These are phyloP conservation scores for Saposhnikovia divaricata DNA, from an alignment of 129 eudicot genomes.

Conservation along the genomic window DNA sequence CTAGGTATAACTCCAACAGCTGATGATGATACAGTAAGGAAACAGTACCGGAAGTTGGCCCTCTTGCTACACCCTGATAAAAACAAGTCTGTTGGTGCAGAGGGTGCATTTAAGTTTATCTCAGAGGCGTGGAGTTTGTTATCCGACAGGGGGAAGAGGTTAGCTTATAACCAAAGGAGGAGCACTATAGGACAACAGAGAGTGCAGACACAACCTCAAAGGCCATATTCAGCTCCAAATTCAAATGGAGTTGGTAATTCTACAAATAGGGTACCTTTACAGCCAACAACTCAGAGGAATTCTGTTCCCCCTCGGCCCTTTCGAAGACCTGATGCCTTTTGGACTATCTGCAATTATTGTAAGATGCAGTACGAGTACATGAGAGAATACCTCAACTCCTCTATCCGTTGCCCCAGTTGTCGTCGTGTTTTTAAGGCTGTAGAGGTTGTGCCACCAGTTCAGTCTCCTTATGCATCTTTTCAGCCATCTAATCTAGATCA, in stretches of 20 bases:
- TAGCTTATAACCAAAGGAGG: conserved; percentile 58
- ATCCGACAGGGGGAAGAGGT: conserved; percentile 66
- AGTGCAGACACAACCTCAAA: conserved; percentile 34
- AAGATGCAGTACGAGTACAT: conserved; percentile 90
- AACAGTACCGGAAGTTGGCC: conserved; percentile 51
- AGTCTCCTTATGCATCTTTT: conserved; percentile 23
- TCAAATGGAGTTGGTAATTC: conserved; percentile 40
- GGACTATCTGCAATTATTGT: conserved; percentile 86
- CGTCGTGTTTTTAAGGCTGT: conserved; percentile 49
- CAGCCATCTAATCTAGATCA: conserved; percentile 27
- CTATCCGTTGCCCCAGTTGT: conserved; percentile 74
- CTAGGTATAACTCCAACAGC: conserved; percentile 54
- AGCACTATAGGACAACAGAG: conserved; percentile 28
- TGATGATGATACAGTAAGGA: conserved; percentile 53
- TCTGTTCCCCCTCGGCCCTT: conserved; percentile 21
- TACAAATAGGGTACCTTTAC: conserved; percentile 27
- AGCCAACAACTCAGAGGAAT: conserved; percentile 26
- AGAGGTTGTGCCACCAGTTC: conserved; percentile 71
- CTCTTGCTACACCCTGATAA: conserved; percentile 77
- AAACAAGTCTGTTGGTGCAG: conserved; percentile 63
- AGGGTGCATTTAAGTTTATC: conserved; percentile 72
- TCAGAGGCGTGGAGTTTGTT: conserved; percentile 67
- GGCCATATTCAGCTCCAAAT: conserved; percentile 32
- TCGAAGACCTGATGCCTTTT: conserved; percentile 62
- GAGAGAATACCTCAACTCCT: conserved; percentile 49